A percentile compares a stretch with the other conserved stretches of the same genome.
Evolutionary conservation across 192 early-diverging fungal species (phyloP).

Genomic region (Backusella tuberculispora): DNA sequence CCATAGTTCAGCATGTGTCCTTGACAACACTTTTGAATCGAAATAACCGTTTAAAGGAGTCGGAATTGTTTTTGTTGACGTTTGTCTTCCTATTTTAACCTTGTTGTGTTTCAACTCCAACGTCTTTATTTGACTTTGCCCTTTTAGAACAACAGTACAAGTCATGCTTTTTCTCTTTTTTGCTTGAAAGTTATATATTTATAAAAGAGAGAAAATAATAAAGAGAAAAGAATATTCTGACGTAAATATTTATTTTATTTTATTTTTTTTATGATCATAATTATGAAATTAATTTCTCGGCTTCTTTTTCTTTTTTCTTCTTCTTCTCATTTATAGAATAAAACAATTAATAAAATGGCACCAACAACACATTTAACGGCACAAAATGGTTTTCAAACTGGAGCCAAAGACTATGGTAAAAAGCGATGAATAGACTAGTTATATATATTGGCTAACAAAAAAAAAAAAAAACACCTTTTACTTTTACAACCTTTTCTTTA

Average conservation of each 20-base stretch:
- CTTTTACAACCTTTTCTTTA: not conserved
- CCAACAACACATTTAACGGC: not conserved
- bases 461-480: not conserved
- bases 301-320: not conserved
- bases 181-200: slow-evolving; percentile 55
- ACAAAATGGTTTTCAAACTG: not conserved
- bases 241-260: not conserved
- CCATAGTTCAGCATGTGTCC: slow-evolving; percentile 78
- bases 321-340: not conserved
- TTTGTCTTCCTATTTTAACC: slow-evolving; percentile 74
- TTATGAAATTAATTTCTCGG: not conserved
- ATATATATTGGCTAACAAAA: too few relatives aligned
- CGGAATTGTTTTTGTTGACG: slow-evolving; percentile 63
- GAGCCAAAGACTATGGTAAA: slow-evolving; percentile 30
- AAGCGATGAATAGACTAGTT: not conserved
- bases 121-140: slow-evolving; percentile 37
- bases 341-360: not conserved
- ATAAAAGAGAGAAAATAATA: slow-evolving; percentile 56
- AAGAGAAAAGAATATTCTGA: not conserved
- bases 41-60: slow-evolving; percentile 75
- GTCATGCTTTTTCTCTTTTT: not conserved
- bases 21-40: slow-evolving; percentile 80
- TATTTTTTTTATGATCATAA: not conserved
- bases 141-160: not conserved
- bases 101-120: slow-evolving; percentile 57